Base-by-base conservation (phyloP, 108 stramenopile species). In the Stephanodiscus triporus region DNA sequence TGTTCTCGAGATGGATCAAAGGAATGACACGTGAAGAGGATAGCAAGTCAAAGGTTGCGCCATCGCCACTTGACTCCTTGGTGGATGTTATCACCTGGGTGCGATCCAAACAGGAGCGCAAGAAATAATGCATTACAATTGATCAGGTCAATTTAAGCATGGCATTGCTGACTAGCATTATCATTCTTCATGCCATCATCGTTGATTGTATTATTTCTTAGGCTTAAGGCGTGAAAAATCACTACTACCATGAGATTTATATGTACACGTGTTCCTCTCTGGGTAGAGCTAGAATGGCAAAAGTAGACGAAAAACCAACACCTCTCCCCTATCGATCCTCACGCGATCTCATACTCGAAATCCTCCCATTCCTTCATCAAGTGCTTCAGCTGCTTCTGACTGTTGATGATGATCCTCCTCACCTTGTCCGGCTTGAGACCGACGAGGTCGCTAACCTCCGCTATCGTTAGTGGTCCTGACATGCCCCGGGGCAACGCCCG, bases 351-450 rank as follows among this genome's bases (percentile, higher is more conserved):
- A 38, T 72, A 73, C 70, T 92, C 86, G 66, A 83, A 92, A 27
- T 82, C 85, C 51, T 73, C 66, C 87, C 88, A 93, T 54, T 93
- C 92, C 22, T 77, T 87, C 66, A 89, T 84, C 40, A 85, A 64
- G 19, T 63, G 68, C 53, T 80, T 61, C 23, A 93, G 75, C 50
- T 93, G 81, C 26, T 80, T 88, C 68, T 91, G 76, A 68, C 86
- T 79, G 43, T 84, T 78, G 23, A 85, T 87, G 51, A 94, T 89
- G 24, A 87, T 85, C 56, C 92, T 73, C 9, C 92, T 77, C 6
- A 94, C 92, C 57, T 91, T 89, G 61, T 91, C 92, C 19, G 92
- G 92, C 48, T 89, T 94, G 36, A 88, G 65, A 47, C 88, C 88
- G 10, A 90, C 86, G 17, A 85, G 68, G 23, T 80, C 70, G 69